phyloP scores from a whole-genome alignment of 352 stramenopile genomes.

The Globisporangium paroecandrum region DNA sequence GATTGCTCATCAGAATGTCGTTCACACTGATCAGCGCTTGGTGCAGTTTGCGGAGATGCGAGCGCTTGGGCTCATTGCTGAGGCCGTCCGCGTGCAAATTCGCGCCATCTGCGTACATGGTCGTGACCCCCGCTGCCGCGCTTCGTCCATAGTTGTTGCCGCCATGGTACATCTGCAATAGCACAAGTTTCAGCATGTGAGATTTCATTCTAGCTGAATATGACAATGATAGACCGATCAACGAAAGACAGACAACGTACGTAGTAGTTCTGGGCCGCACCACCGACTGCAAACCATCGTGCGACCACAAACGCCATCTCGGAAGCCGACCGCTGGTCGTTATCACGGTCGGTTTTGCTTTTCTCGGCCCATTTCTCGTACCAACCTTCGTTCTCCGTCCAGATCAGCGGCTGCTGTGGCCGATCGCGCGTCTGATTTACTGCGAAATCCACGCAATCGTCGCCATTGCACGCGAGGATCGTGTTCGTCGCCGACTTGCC shows the following conservation, averaged over 20 bases:
- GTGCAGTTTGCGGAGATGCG: slow-evolving; percentile 60
- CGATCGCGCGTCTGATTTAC: slow-evolving; percentile 36
- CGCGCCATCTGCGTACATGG: slow-evolving; percentile 67
- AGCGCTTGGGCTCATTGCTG: slow-evolving; percentile 70
- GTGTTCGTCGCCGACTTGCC: slow-evolving; percentile 62
- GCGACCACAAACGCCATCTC: slow-evolving; percentile 60
- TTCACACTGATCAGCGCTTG: slow-evolving; percentile 55
- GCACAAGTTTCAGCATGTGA: background rate
- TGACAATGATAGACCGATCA: background rate
- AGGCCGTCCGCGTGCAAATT: slow-evolving; percentile 65
- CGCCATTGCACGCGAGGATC: slow-evolving; percentile 59
- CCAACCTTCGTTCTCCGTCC: slow-evolving; percentile 76
- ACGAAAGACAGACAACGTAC: slow-evolving; percentile 26
- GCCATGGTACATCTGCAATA: slow-evolving; percentile 68
- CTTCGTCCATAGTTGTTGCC: slow-evolving; percentile 71
- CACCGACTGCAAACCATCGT: slow-evolving; percentile 65
- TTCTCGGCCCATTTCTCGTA: slow-evolving; percentile 60
- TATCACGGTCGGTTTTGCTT: slow-evolving; percentile 26
- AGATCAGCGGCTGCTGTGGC: slow-evolving; percentile 53
- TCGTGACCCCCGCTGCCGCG: slow-evolving; percentile 60
- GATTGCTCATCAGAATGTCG: slow-evolving; percentile 38
- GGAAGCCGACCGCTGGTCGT: slow-evolving; percentile 43
- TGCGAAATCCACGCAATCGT: slow-evolving; percentile 68
- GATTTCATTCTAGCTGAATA: background rate
- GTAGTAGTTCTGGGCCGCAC: slow-evolving; percentile 68